Evolutionary conservation across 1,139 yeast genomes (phyloP), one percentile per base, ranked within the genome.

Genomic region (Taphrina confusa): DNA sequence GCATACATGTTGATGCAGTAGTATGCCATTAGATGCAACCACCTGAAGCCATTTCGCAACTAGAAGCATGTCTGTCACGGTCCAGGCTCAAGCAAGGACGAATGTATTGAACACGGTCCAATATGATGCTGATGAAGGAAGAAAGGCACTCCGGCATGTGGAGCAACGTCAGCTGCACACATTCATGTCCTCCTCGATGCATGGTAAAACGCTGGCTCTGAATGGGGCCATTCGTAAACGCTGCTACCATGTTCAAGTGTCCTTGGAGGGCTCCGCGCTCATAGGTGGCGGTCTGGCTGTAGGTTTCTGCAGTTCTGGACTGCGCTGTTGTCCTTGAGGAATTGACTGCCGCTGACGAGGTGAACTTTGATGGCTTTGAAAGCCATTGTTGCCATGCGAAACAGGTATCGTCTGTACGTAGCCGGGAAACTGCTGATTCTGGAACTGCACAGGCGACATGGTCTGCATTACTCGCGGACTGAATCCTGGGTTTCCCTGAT

Each of bases 231-330:
- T n/a, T n/a, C n/a, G n/a, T n/a, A n/a, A n/a, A n/a, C n/a, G n/a
- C n/a, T n/a, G n/a, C n/a, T n/a, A n/a, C n/a, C n/a, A n/a, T 28
- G 45, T 9, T 45, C 50, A 45, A 4, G 50, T 27, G 6, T 47
- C 40, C 30, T 47, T 47, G 1, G 28, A 8, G 4, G 52, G 25
- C 3, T 31, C 52, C 1, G 52, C 8, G 30, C 42, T 47, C 52
- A 47, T 47, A 12, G 52, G 52, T 33, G 52, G 52, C 9, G 52
- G 52, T 33, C 52, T 31, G 14, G 52, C 42, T 3, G 28, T 33
- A 2, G 52, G 52, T 16, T 47, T 47, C 16, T 47, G 52, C 4
- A 47, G 39, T 14, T 47, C 52, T 11, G 52, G 52, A 33, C 52
- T 47, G 8, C 52, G 52, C 14, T 28, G 50, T 28, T 45, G 50